Evolutionary conservation across 345 rosid species (phyloP).

Genomic region (Fremontodendron californicum): DNA sequence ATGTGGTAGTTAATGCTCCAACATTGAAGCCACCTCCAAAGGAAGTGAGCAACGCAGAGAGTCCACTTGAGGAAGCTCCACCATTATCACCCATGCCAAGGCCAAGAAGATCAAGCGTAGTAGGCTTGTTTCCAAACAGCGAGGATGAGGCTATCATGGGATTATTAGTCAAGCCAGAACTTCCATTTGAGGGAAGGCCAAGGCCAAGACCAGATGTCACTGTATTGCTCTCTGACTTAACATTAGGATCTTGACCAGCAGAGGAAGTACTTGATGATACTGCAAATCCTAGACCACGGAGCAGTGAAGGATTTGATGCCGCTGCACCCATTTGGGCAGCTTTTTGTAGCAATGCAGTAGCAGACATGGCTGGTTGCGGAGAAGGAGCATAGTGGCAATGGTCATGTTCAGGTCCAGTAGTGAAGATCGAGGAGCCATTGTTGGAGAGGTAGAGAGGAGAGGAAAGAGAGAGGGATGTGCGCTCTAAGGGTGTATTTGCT

Average conservation of each 20-base stretch:
- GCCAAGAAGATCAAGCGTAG: constrained; percentile 66
- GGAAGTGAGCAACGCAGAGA: constrained; percentile 51
- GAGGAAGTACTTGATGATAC: constrained; percentile 30
- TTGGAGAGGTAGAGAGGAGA: constrained; percentile 45
- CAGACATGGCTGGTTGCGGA: constrained; percentile 73
- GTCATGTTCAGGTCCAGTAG: constrained; percentile 24
- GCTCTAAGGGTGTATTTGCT: constrained; percentile 43
- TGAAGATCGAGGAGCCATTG: constrained; percentile 41
- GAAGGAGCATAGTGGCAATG: constrained; percentile 33
- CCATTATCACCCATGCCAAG: constrained; percentile 47
- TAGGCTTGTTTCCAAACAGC: constrained; percentile 44
- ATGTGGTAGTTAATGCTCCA: constrained; percentile 23
- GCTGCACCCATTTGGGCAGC: constrained; percentile 93
- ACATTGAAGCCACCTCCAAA: constrained; percentile 39
- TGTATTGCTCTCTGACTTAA: constrained; percentile 24
- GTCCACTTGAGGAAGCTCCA: constrained; percentile 26
- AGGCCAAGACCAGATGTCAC: constrained; percentile 37
- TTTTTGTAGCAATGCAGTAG: constrained; percentile 92
- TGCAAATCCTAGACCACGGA: constrained; percentile 48
- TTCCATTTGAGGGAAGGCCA: constrained; percentile 28
- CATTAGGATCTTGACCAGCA: constrained; percentile 21
- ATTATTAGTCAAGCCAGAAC: constrained; percentile 27
- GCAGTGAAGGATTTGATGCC: constrained; percentile 44
- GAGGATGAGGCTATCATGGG: constrained; percentile 38
- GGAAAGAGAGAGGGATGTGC: constrained; percentile 71